Conservation (phyloP, 768 basidiomycete species). For the Suillus lakei region DNA sequence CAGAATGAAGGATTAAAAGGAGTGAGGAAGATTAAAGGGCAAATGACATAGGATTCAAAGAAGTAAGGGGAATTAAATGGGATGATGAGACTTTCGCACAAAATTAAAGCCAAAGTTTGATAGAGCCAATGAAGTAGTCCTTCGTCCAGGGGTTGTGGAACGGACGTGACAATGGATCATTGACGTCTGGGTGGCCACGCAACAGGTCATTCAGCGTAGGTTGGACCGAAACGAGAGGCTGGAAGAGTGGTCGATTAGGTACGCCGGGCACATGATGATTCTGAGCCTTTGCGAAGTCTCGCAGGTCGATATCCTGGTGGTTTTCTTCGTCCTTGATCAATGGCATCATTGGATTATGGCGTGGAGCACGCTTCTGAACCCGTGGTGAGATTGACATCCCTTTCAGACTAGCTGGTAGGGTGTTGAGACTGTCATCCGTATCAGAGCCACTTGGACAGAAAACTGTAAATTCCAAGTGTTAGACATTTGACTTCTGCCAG, state of each 20-base stretch:
- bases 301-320: neutral
- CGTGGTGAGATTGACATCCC: neutral
- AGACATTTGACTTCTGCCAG: neutral
- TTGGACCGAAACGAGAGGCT: neutral
- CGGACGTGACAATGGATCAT: neutral
- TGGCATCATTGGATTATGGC: neutral
- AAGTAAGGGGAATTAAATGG: neutral
- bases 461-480: constrained; percentile 1
- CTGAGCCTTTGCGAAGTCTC: neutral
- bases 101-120: neutral
- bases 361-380: neutral
- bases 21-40: neutral
- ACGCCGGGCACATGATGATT: neutral
- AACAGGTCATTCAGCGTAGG: neutral
- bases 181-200: neutral
- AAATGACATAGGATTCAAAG: neutral
- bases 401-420: neutral
- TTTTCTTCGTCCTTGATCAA: neutral
- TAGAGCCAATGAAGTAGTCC: neutral
- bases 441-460: neutral
- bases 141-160: neutral
- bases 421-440: neutral
- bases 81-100: neutral
- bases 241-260: neutral
- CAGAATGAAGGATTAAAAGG: neutral